These are phyloP conservation scores for Beauveria medogensis DNA, from an alignment of 2,329 filamentous ascomycete genomes.

Conservation along the genomic window DNA sequence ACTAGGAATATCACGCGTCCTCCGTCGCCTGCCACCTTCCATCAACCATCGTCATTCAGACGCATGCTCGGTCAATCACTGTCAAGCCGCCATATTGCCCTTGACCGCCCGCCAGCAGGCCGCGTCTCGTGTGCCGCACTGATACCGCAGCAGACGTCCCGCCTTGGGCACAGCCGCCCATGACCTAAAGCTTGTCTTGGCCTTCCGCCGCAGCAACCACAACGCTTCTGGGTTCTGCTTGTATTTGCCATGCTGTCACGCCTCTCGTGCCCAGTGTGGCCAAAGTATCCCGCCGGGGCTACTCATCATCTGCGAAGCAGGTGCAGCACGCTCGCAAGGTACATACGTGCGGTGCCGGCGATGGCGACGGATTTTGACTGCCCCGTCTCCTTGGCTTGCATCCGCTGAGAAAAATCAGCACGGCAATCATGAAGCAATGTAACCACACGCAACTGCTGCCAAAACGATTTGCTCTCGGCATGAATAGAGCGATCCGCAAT, in stretches of 20 bases:
- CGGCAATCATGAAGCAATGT: conserved; percentile 1
- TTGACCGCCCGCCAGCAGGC: not conserved
- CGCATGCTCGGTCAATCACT: not conserved
- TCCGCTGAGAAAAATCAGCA: not conserved
- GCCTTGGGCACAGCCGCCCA: not conserved
- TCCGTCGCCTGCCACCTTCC: not conserved
- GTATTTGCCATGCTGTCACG: not conserved
- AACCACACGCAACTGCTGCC: conserved; percentile 1
- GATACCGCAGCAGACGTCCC: not conserved
- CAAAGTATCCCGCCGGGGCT: not conserved
- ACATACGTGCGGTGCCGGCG: not conserved
- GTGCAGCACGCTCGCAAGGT: not conserved
- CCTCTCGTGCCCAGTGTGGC: not conserved
- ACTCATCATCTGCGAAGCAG: not conserved
- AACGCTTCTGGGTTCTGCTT: not conserved
- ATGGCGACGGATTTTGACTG: not conserved
- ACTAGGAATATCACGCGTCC: not conserved
- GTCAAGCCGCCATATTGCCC: not conserved
- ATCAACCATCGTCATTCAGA: not conserved
- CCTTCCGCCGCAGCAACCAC: not conserved
- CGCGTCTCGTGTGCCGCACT: not conserved
- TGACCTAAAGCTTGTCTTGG: not conserved
- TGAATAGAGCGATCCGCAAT: not conserved
- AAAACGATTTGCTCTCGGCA: not conserved
- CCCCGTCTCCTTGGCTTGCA: not conserved